These are phyloP conservation scores for Sonneratia alba DNA, from an alignment of 345 rosid species.

Conservation along the genomic window DNA sequence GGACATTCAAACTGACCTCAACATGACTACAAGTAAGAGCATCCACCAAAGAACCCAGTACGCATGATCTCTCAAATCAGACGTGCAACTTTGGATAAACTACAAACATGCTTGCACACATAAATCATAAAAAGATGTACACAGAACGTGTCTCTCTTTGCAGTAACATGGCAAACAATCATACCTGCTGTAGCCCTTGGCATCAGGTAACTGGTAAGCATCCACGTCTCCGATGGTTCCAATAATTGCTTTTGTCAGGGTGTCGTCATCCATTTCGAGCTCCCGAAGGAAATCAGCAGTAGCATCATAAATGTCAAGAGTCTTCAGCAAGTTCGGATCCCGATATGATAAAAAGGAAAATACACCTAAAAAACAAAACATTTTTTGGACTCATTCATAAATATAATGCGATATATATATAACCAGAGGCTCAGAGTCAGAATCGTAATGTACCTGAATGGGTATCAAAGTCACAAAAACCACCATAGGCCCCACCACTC, in stretches of 20 bases:
- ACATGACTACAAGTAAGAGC: neutral
- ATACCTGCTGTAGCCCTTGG: slow-evolving; percentile 97
- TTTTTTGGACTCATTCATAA: neutral
- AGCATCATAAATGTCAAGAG: slow-evolving; percentile 78
- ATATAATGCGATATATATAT: slow-evolving; percentile 2
- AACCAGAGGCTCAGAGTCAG: slow-evolving; percentile 11
- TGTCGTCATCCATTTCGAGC: slow-evolving; percentile 73
- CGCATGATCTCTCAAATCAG: neutral
- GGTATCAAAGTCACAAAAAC: slow-evolving; percentile 87
- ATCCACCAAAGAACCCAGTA: neutral
- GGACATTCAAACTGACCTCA: neutral
- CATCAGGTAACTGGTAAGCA: slow-evolving; percentile 94
- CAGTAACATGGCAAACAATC: slow-evolving; percentile 5
- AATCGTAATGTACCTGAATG: slow-evolving; percentile 55
- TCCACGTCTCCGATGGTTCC: slow-evolving; percentile 95
- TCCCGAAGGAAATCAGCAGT: slow-evolving; percentile 76
- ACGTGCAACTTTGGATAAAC: neutral
- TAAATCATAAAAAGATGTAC: neutral
- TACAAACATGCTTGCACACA: neutral
- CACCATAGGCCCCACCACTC: slow-evolving; percentile 98
- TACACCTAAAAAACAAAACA: slow-evolving; percentile 40
- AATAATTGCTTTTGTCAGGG: slow-evolving; percentile 83
- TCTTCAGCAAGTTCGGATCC: slow-evolving; percentile 86
- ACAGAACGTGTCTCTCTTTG: neutral
- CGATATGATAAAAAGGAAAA: slow-evolving; percentile 84